Evolutionary conservation across 768 basidiomycete species (phyloP).

Genomic region (Amanita brunnescens): DNA sequence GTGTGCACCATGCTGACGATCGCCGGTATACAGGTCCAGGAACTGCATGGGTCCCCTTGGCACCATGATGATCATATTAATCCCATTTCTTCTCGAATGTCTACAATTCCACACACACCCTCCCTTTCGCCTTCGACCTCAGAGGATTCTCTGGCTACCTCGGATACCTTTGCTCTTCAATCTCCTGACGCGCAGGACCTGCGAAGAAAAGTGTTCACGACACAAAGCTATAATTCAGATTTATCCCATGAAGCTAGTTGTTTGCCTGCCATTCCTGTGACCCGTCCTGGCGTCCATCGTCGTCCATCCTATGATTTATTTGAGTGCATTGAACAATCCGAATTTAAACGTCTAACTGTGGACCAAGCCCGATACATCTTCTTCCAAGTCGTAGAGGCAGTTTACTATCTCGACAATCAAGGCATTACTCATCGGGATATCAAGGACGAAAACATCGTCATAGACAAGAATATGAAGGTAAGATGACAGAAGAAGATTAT

Average conservation of each 20-base stretch:
- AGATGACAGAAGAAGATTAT: too few relatives aligned
- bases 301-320: slow-evolving; percentile 88
- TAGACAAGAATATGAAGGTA: slow-evolving; percentile 67
- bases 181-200: neutral
- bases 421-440: slow-evolving; percentile 94
- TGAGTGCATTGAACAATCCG: slow-evolving; percentile 88
- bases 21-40: slow-evolving; percentile 57
- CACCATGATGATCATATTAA: slow-evolving; percentile 31
- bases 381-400: slow-evolving; percentile 79
- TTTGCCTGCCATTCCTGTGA: slow-evolving; percentile 4
- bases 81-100: slow-evolving; percentile 14
- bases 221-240: slow-evolving; percentile 13
- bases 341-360: slow-evolving; percentile 72
- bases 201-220: slow-evolving; percentile 9
- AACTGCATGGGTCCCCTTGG: slow-evolving; percentile 78
- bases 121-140: slow-evolving; percentile 51
- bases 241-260: slow-evolving; percentile 15
- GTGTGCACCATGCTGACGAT: neutral
- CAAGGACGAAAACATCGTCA: slow-evolving; percentile 92
- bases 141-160: slow-evolving; percentile 27
- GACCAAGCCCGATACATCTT: slow-evolving; percentile 76
- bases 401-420: slow-evolving; percentile 68
- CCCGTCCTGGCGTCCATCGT: slow-evolving; percentile 43
- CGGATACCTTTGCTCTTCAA: neutral
- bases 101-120: slow-evolving; percentile 32